phyloP scores from a whole-genome alignment of 805 yeast genomes.

The Starmerella stellata region DNA sequence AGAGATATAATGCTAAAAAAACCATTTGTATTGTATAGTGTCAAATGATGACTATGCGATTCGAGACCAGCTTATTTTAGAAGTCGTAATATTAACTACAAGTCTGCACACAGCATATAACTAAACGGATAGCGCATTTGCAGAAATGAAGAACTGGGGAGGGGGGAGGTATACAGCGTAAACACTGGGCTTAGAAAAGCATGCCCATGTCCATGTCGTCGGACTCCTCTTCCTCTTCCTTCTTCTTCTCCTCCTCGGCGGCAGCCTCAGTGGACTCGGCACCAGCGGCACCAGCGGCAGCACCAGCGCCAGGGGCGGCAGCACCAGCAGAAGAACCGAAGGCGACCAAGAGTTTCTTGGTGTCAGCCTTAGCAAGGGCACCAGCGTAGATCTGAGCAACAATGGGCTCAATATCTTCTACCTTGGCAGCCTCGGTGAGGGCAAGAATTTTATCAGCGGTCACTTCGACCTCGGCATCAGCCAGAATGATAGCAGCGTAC shows the following conservation, averaged over 20 bases:
- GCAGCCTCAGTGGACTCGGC: conserved; percentile 38
- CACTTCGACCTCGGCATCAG: conserved; percentile 92
- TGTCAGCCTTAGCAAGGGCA: conserved; percentile 69
- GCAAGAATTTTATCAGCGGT: conserved; percentile 68
- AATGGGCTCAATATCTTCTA: conserved; percentile 36
- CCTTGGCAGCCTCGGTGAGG: conserved; percentile 66
- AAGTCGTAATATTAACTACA: conserved; percentile 5
- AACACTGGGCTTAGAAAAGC: conserved; percentile 74
- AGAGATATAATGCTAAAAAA: no score
- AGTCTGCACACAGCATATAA: conserved; percentile 2
- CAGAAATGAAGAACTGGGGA: background rate
- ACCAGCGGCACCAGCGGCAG: conserved; percentile 41
- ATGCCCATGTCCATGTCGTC: conserved; percentile 52
- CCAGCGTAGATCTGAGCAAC: conserved; percentile 81
- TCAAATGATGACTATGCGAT: background rate
- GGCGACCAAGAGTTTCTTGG: conserved; percentile 59
- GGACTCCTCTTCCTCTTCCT: conserved; percentile 34
- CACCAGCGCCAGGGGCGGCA: conserved; percentile 42
- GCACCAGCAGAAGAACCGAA: conserved; percentile 49
- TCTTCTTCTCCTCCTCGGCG: conserved; percentile 39
- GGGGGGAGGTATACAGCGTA: background rate
- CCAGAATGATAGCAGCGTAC: conserved; percentile 86
- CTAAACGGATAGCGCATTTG: background rate
- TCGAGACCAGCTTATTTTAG: background rate
- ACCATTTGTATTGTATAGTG: no score